A percentile compares a stretch with the other conserved stretches of the same genome.
Conservation (phyloP, 768 basidiomycete genomes). For the Boletus coccyginus region DNA sequence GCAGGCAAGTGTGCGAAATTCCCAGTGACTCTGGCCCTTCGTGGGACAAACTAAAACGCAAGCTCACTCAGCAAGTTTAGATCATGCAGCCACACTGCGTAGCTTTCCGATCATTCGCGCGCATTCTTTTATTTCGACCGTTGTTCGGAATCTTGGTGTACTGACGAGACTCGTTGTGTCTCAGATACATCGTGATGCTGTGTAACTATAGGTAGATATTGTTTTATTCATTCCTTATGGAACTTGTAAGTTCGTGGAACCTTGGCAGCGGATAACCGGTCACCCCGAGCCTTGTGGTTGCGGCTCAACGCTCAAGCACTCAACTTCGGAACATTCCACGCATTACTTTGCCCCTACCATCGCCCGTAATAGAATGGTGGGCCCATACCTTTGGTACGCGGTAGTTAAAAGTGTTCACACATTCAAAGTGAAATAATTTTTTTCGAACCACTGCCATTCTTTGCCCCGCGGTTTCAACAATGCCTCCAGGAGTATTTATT, state of each 20-base stretch:
- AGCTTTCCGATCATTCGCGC: neutral
- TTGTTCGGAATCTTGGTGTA: too few species aligned
- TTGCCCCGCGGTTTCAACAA: conserved; percentile 18
- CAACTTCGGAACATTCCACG: too few species aligned
- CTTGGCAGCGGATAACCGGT: too few species aligned
- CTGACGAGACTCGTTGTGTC: neutral
- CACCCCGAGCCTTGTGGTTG: neutral
- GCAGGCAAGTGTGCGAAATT: conserved; percentile 3
- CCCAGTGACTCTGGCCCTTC: neutral
- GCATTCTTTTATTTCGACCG: neutral
- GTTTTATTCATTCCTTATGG: neutral
- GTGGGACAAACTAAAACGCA: neutral
- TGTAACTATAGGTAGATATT: neutral
- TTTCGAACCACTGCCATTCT: conserved; percentile 13
- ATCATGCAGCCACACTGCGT: neutral
- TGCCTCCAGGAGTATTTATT: neutral
- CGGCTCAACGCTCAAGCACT: neutral
- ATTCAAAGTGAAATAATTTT: conserved; percentile 28
- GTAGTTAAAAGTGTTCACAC: neutral
- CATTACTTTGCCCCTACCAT: neutral
- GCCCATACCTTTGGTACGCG: neutral
- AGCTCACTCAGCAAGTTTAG: neutral
- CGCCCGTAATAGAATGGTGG: too few species aligned
- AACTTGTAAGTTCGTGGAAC: neutral
- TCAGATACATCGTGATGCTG: neutral